A percentile compares a stretch with the other conserved stretches of the same genome.
Evolutionary conservation across 192 early-diverging fungal species (phyloP).

Genomic region (Chytriomyces hyalinus): DNA sequence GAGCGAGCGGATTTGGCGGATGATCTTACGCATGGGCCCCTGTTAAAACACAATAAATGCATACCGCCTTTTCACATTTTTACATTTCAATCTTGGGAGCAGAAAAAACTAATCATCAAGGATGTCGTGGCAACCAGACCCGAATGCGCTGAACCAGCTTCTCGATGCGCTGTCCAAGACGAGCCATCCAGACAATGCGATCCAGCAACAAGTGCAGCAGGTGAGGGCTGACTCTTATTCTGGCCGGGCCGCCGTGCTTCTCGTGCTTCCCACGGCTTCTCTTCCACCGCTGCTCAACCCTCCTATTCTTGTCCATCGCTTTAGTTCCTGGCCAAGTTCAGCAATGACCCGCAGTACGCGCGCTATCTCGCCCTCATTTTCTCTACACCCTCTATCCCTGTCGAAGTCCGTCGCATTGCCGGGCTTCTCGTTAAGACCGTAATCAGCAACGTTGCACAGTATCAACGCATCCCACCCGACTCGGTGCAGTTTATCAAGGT

Average conservation of each 20-base stretch:
- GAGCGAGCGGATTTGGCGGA: background rate
- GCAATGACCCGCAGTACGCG: slow-evolving; percentile 77
- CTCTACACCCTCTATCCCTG: slow-evolving; percentile 65
- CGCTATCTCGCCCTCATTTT: slow-evolving; percentile 90
- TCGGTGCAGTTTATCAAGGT: slow-evolving; percentile 40
- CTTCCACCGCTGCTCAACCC: background rate
- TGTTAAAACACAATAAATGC: no score
- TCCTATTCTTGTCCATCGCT: background rate
- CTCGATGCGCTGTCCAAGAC: slow-evolving; percentile 42
- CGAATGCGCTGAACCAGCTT: slow-evolving; percentile 39
- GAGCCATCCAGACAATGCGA: slow-evolving; percentile 34
- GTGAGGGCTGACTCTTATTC: slow-evolving; percentile 18
- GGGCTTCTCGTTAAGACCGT: slow-evolving; percentile 67
- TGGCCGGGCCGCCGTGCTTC: background rate
- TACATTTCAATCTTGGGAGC: background rate
- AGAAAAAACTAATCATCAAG: background rate
- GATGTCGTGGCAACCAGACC: slow-evolving; percentile 45
- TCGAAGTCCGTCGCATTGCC: slow-evolving; percentile 78
- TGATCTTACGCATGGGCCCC: background rate
- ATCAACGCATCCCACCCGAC: slow-evolving; percentile 47
- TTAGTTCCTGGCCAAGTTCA: slow-evolving; percentile 47
- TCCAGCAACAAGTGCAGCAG: slow-evolving; percentile 46
- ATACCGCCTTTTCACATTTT: background rate
- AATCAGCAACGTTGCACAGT: slow-evolving; percentile 46
- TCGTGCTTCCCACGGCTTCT: background rate